Evolutionary conservation across 2,329 filamentous ascomycete genomes (phyloP).

Genomic region (Mycosphaerella arachidis): DNA sequence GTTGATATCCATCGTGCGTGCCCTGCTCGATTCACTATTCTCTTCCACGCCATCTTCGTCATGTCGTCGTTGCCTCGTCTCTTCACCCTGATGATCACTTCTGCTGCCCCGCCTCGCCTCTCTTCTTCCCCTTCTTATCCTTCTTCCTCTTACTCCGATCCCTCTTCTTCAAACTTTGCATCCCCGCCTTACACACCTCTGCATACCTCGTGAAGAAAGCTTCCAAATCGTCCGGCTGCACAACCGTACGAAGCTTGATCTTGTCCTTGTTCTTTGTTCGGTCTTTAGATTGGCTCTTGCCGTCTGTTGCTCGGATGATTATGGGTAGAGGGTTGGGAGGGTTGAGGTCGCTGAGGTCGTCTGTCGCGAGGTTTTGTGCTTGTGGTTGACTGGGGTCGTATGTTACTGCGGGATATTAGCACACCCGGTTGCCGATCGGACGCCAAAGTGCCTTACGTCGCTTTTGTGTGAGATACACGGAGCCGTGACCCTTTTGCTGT

Average conservation of each 20-base stretch:
- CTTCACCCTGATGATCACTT: conserved; percentile 11
- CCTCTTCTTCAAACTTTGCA: conserved; percentile 85
- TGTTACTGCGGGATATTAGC: conserved; percentile 30
- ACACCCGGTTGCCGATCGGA: neutral
- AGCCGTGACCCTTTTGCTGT: conserved; percentile 67
- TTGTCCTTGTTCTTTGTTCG: conserved; percentile 54
- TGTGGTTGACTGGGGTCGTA: conserved; percentile 42
- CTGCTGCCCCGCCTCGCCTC: conserved; percentile 25
- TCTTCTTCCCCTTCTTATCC: conserved; percentile 71
- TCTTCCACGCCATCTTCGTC: neutral
- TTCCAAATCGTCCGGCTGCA: conserved; percentile 70
- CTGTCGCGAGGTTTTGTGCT: conserved; percentile 39
- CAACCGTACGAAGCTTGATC: conserved; percentile 77
- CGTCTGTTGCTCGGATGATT: conserved; percentile 79
- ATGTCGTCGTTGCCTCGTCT: neutral
- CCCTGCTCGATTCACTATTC: neutral
- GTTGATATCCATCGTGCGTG: neutral
- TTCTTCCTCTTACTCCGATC: conserved; percentile 82
- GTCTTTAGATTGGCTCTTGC: conserved; percentile 48
- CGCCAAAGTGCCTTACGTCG: conserved; percentile 49
- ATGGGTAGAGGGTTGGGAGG: conserved; percentile 62
- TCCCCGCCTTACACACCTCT: conserved; percentile 83
- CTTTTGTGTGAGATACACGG: conserved; percentile 72
- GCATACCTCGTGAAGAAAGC: conserved; percentile 80
- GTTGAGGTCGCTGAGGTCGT: conserved; percentile 56